phyloP scores from a whole-genome alignment of 1,284 basidiomycete species.

The Papiliotrema flavescens region DNA sequence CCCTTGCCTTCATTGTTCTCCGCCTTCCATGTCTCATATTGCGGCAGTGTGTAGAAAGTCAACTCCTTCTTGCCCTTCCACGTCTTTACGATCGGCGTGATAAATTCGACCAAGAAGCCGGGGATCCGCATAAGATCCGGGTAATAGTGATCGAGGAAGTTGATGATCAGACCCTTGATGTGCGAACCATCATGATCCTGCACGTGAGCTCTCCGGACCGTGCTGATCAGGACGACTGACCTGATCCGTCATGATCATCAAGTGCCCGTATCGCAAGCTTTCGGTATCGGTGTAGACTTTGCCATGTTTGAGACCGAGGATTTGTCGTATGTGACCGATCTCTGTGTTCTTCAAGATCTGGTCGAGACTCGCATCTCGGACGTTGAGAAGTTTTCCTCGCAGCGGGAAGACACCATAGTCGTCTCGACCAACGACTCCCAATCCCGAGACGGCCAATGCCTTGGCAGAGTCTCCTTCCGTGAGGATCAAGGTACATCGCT shows the following conservation, averaged over 20 bases:
- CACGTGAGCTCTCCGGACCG: constrained; percentile 8
- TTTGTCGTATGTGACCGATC: constrained; percentile 96
- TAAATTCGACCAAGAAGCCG: constrained; percentile 95
- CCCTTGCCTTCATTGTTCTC: constrained; percentile 72
- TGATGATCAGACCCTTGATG: constrained; percentile 98
- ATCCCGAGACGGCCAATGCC: constrained; percentile 88
- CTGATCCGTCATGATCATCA: constrained; percentile 99
- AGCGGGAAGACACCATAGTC: constrained; percentile 97
- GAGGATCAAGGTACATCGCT: constrained; percentile 89
- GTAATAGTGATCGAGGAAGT: constrained; percentile 96
- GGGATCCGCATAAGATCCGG: constrained; percentile 90
- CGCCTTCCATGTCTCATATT: constrained; percentile 91
- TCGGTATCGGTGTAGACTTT: constrained; percentile 74
- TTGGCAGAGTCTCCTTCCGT: constrained; percentile 99
- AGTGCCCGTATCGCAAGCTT: constrained; percentile 82
- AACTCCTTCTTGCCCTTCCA: constrained; percentile 74
- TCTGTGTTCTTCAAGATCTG: constrained; percentile 98
- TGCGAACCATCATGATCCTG: constrained; percentile 99
- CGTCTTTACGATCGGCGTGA: constrained; percentile 96
- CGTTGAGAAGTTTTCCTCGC: constrained; percentile 94
- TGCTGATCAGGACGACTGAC: constrained; percentile 49
- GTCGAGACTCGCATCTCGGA: constrained; percentile 92
- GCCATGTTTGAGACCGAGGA: constrained; percentile 91
- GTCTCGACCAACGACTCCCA: constrained; percentile 92
- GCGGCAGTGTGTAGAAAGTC: constrained; percentile 96